Evolutionary conservation across 2,329 filamentous ascomycete species (phyloP).

Genomic region (Penicillium griseofulvum): DNA sequence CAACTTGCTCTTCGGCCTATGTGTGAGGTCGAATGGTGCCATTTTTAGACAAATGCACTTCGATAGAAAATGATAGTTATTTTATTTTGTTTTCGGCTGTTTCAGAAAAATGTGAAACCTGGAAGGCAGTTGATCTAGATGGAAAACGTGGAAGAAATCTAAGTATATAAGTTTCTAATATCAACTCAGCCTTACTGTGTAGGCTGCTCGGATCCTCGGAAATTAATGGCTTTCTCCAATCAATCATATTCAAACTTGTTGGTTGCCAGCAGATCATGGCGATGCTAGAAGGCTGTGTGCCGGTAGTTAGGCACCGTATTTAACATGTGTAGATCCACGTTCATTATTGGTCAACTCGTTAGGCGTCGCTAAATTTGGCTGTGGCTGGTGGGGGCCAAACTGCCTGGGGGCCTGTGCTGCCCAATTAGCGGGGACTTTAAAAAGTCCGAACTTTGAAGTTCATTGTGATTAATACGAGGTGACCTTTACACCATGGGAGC

Average conservation of each 20-base stretch:
- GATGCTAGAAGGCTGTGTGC: neutral
- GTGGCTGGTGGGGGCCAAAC: neutral
- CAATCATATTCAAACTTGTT: neutral
- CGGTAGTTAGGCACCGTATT: neutral
- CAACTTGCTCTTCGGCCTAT: constrained; percentile 4
- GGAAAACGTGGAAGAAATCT: neutral
- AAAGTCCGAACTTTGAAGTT: neutral
- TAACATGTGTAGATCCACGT: neutral
- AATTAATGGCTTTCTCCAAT: neutral
- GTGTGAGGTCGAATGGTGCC: constrained; percentile 2
- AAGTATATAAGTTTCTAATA: neutral
- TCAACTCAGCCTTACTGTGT: neutral
- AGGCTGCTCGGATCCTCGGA: neutral
- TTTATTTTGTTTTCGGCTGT: neutral
- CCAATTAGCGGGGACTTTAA: neutral
- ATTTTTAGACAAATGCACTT: constrained; percentile 1
- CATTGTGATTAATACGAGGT: neutral
- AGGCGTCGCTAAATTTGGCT: neutral
- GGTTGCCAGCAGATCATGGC: neutral
- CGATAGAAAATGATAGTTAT: neutral
- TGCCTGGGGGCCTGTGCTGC: neutral
- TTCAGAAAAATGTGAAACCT: neutral
- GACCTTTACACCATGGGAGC: neutral
- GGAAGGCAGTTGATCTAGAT: neutral
- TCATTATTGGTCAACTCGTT: neutral